Conservation (phyloP, 2,329 filamentous ascomycete species). For the Mycosphaerella arachidis region DNA sequence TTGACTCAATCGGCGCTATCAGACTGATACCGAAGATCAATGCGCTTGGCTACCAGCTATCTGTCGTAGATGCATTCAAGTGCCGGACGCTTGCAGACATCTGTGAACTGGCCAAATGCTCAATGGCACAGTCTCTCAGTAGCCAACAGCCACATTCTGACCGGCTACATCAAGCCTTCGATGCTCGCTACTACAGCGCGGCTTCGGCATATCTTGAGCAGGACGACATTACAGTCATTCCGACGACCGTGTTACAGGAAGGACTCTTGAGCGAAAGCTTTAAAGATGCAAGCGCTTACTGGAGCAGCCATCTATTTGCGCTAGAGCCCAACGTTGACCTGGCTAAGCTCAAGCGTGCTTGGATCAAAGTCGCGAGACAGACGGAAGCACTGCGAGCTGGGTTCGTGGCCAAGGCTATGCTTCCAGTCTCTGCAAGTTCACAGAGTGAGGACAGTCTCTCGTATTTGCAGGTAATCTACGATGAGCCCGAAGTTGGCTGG, state of each 20-base stretch:
- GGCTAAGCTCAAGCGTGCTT: conserved; percentile 8
- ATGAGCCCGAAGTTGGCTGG: conserved; percentile 9
- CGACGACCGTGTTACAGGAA: conserved; percentile 14
- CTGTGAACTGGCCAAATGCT: conserved; percentile 3
- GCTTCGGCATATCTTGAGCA: conserved; percentile 2
- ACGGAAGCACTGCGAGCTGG: conserved; percentile 14
- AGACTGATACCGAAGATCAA: conserved; percentile 15
- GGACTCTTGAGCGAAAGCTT: conserved; percentile 12
- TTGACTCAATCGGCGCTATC: conserved; percentile 17
- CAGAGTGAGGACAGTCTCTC: conserved; percentile 3
- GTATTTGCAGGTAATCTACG: conserved; percentile 13
- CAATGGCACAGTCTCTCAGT: neutral
- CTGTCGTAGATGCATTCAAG: conserved; percentile 13
- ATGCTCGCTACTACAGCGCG: conserved; percentile 7
- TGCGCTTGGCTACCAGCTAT: conserved; percentile 7
- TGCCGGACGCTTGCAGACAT: conserved; percentile 10
- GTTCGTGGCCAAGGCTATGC: conserved; percentile 11
- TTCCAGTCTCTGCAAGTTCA: neutral
- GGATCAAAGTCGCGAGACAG: conserved; percentile 9
- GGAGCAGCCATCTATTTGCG: conserved; percentile 14
- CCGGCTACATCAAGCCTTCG: conserved; percentile 3
- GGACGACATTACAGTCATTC: conserved; percentile 11
- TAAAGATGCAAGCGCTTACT: conserved; percentile 12
- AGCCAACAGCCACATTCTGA: neutral
- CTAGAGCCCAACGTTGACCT: conserved; percentile 8